Base-by-base conservation (phyloP, 768 basidiomycete genomes). In the Agaricus subrufescens region DNA sequence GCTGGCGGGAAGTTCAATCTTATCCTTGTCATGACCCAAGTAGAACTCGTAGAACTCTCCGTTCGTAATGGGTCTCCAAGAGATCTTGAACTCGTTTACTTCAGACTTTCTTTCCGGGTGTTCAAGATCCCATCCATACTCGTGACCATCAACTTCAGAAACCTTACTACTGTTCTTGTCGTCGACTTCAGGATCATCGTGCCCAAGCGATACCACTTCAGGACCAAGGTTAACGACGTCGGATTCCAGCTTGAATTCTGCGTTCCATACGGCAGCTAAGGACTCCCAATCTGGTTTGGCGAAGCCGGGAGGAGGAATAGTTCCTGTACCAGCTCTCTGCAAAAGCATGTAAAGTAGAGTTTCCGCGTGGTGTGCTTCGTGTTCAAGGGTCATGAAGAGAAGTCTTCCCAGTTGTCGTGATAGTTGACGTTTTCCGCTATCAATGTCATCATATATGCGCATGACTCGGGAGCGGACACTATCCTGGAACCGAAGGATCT, bases 121-220 rank as follows among this genome's bases (percentile, higher is more conserved):
- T 71, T 99, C 97, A 62, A 93, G 94, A 67, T 99, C 97, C 97
- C 96, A 94, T 0, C 94, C 94, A 69, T 91, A 93, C 54, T 86
- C 83, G 63, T 95, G 87, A 7, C 70, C 71, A 15, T 70, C 66
- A 44, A 80, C 67, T 25, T 81, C 75, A 0, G 68, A 63, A 2
- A 70, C 63, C 15, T 69, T 66, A 37, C 60, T 63, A 1, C 66
- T 50, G 44, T 66, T 58, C 0, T 59, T 61, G 65, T 98, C 94
- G 6, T 89, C 81, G 0, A 67, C 71, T 68, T 98, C 96, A 27
- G 66, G 58, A 63, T 99, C 96, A 60, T 96, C 81, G 61, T 94
- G 92, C 0, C 96, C 96, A 1, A 97, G 68, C 4, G 71, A 70
- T 38, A 98, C 64, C 0, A 65, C 74, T 1, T 78, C 78, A 0